Evolutionary conservation across 345 rosid species (phyloP).

Genomic region (Brassica juncea): DNA sequence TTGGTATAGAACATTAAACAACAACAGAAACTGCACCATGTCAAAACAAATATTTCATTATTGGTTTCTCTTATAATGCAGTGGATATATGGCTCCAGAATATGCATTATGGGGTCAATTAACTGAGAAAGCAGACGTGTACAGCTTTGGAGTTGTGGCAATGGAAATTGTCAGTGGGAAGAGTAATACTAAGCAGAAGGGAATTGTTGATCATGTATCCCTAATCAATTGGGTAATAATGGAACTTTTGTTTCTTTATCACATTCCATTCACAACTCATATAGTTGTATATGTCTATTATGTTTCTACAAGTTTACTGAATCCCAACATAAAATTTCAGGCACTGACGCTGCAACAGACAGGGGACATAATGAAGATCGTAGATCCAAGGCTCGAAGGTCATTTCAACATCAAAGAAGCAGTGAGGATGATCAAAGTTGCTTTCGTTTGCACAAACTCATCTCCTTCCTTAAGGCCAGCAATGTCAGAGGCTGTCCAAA

Average conservation of each 20-base stretch:
- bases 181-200: slow-evolving; percentile 21
- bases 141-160: slow-evolving; percentile 49
- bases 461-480: slow-evolving; percentile 46
- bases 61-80: slow-evolving; percentile 6
- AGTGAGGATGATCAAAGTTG: slow-evolving; percentile 41
- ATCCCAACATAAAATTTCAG: slow-evolving; percentile 18
- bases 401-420: slow-evolving; percentile 42
- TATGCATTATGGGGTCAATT: slow-evolving; percentile 46
- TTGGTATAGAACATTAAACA: slow-evolving; percentile 15
- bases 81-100: slow-evolving; percentile 49
- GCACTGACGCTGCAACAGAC: slow-evolving; percentile 34
- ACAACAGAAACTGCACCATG: neutral
- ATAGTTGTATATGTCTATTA: neutral
- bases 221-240: slow-evolving; percentile 48
- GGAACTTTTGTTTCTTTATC: neutral
- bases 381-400: slow-evolving; percentile 40
- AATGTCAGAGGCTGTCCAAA: slow-evolving; percentile 46
- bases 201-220: slow-evolving; percentile 16
- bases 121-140: slow-evolving; percentile 53
- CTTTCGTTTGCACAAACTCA: slow-evolving; percentile 44
- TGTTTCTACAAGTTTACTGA: neutral
- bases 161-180: slow-evolving; percentile 50
- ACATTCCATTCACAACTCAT: neutral
- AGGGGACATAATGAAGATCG: slow-evolving; percentile 37
- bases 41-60: neutral